Base-by-base conservation (phyloP, 768 basidiomycete species). In the Mrakia blollopis region DNA sequence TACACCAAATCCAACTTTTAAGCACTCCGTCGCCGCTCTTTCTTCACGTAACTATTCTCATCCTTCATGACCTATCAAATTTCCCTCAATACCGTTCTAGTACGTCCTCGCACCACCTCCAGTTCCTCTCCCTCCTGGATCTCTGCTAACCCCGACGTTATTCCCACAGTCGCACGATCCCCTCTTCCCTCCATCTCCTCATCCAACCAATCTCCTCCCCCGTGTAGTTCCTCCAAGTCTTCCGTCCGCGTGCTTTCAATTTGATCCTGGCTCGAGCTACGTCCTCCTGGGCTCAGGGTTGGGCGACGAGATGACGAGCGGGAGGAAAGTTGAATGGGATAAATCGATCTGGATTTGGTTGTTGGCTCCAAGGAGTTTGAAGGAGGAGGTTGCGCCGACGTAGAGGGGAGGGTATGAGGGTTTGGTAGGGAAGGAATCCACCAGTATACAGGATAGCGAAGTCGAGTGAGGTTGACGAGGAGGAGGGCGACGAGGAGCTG, bases 401-500 rank as follows among this genome's bases (percentile, higher is more conserved):
- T 28, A n/a, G 23, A 57, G 37, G 44, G 65, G 11, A 5, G 39
- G 23, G 10, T 23, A 18, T n/a, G n/a, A n/a, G 32, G 63, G 65
- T 23, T 41, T 65, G 18, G 47, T 25, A 13, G 57, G 8, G 65
- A 39, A 37, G 16, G 35, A 14, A 39, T 68, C 65, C 65, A 68
- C 65, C 65, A 68, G 25, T 39, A 68, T 3, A 68, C 25, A 7
- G 65, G 65, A 30, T 68, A 68, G 18, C 23, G 65, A 7, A 68
- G 65, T 39, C 65, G 65, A 39, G 65, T 68, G 39, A 68, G 65
- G 65, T 68, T 68, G 37, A n/a, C n/a, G 65, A 68, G 37, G 23
- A 68, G 2, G 18, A 68, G 35, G n/a, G 65, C 65, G 65, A 68
- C 44, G 25, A 68, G 35, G 7, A 68, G 25, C 65, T 68, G 37